Percentiles rank a stretch among this genome's conserved stretches.
Conservation (phyloP, 768 basidiomycete genomes). For the Suillus hirtellus region DNA sequence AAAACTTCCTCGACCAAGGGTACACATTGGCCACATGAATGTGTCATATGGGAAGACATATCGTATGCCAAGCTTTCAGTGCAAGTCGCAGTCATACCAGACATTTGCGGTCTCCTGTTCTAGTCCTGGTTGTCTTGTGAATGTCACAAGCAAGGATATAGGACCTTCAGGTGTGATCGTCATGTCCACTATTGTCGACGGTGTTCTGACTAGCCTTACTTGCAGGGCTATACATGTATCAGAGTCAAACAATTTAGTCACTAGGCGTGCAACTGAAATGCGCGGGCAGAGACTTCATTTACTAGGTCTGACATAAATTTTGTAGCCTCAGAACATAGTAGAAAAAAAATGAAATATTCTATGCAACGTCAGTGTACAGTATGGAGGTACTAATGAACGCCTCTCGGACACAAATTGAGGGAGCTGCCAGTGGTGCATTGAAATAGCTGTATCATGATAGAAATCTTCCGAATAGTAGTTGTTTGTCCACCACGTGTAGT, state of each 20-base stretch:
- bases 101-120: constrained; percentile 8
- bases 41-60: neutral
- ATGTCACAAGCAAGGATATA: constrained; percentile 1
- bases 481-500: too few relatives aligned
- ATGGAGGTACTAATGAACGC: neutral
- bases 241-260: neutral
- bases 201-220: neutral
- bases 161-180: neutral
- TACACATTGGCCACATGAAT: neutral
- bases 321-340: neutral
- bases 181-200: neutral
- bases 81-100: constrained; percentile 7
- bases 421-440: neutral
- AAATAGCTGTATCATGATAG: neutral
- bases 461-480: too few relatives aligned
- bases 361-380: neutral
- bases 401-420: neutral
- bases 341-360: neutral
- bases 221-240: neutral
- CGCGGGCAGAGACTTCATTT: neutral
- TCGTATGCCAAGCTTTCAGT: neutral
- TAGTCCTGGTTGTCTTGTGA: constrained; percentile 4
- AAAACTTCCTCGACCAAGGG: constrained; percentile 3
- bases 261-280: neutral
- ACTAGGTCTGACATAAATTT: neutral